Conservation (phyloP, 768 basidiomycete species). For the Mycena haematopus region DNA sequence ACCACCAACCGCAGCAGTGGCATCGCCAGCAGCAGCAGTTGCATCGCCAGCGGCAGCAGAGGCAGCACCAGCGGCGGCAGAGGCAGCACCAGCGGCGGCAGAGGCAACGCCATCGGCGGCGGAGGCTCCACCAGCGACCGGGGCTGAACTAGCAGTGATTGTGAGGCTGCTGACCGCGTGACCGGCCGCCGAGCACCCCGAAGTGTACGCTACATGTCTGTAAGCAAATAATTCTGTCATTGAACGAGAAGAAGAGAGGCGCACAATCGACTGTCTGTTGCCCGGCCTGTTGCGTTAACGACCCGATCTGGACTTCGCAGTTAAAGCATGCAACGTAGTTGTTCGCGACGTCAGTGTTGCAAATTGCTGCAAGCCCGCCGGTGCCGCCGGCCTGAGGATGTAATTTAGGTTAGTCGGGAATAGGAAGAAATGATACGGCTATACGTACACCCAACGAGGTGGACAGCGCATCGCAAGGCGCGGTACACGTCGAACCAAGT, state of each 20-base stretch:
- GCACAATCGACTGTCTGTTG: neutral
- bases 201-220: neutral
- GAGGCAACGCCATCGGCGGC: too few species aligned
- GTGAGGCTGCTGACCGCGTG: neutral
- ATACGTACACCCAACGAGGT: neutral
- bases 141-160: neutral
- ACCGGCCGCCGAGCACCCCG: neutral
- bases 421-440: neutral
- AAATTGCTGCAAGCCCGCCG: neutral
- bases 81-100: too few species aligned
- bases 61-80: too few species aligned
- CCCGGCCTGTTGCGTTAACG: neutral
- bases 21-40: neutral
- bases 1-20: neutral
- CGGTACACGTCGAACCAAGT: neutral
- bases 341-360: neutral
- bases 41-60: too few species aligned
- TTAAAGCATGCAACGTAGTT: neutral
- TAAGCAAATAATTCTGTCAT: too few species aligned
- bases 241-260: neutral
- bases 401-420: neutral
- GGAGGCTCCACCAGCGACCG: neutral
- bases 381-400: neutral
- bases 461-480: neutral
- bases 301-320: neutral